Evolutionary conservation across 495 filamentous ascomycete genomes (phyloP).

Genomic region (Friedmanniomyces simplex): DNA sequence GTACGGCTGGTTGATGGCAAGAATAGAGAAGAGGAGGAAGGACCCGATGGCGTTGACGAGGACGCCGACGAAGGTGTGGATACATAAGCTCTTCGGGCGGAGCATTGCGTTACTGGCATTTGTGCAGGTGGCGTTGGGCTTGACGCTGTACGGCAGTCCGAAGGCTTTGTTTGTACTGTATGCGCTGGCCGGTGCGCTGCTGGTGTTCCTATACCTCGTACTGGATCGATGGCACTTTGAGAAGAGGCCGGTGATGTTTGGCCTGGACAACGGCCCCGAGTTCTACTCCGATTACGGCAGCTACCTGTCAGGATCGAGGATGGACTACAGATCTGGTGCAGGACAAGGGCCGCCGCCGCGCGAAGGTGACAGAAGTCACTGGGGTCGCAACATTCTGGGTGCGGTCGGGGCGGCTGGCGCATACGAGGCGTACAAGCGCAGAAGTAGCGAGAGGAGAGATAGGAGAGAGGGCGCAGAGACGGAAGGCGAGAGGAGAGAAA

Average conservation of each 20-base stretch:
- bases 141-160: slow-evolving; percentile 89
- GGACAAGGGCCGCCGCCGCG: background rate
- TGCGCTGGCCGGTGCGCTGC: slow-evolving; percentile 56
- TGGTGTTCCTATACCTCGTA: slow-evolving; percentile 61
- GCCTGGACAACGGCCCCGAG: slow-evolving; percentile 34
- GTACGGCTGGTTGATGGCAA: slow-evolving; percentile 62
- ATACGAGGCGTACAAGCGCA: slow-evolving; percentile 51
- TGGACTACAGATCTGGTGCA: slow-evolving; percentile 10
- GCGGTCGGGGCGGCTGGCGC: slow-evolving; percentile 30
- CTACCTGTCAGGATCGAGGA: slow-evolving; percentile 33
- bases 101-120: slow-evolving; percentile 67
- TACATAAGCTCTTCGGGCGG: slow-evolving; percentile 82
- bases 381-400: slow-evolving; percentile 10
- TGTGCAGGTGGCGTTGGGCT: slow-evolving; percentile 76
- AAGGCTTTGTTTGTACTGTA: slow-evolving; percentile 75
- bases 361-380: slow-evolving; percentile 1
- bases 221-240: slow-evolving; percentile 50
- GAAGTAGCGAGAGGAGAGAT: slow-evolving; percentile 43
- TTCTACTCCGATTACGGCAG: slow-evolving; percentile 42
- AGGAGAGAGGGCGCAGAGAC: slow-evolving; percentile 12
- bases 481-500: background rate
- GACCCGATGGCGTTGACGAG: slow-evolving; percentile 39
- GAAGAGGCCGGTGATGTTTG: slow-evolving; percentile 29
- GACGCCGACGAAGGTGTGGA: slow-evolving; percentile 59
- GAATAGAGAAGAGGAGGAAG: slow-evolving; percentile 39